Evolutionary conservation across 306 rosid species (phyloP).

Genomic region (Acacia melanoxylon): DNA sequence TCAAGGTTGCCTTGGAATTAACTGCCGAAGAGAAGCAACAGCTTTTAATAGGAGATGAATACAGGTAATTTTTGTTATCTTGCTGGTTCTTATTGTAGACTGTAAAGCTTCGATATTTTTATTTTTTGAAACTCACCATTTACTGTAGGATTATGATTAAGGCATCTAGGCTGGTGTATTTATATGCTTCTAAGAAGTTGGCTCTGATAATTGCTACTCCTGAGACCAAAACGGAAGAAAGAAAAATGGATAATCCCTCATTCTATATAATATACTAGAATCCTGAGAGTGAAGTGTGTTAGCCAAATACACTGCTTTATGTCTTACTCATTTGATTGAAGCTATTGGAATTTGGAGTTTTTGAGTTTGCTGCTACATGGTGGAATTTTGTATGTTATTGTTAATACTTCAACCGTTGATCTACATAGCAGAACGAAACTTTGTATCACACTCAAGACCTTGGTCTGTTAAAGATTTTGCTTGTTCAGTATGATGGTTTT

Average conservation of each 20-base stretch:
- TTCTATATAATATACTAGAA: not conserved
- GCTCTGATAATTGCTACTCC: not conserved
- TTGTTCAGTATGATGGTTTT: not conserved
- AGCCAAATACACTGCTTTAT: not conserved
- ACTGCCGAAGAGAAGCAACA: constrained; percentile 70
- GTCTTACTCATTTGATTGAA: not conserved
- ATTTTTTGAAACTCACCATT: not conserved
- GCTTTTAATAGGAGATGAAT: constrained; percentile 56
- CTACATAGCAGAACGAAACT: not conserved
- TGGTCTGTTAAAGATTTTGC: constrained; percentile 15
- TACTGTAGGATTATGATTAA: constrained; percentile 1
- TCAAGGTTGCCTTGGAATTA: constrained; percentile 81
- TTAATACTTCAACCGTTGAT: not conserved
- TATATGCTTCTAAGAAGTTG: not conserved
- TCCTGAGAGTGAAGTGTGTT: not conserved
- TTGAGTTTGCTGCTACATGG: not conserved
- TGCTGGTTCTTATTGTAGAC: not conserved
- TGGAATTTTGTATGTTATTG: constrained; percentile 25
- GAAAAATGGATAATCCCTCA: not conserved
- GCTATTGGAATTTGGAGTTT: not conserved
- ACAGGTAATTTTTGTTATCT: constrained; percentile 49
- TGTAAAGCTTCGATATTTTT: not conserved
- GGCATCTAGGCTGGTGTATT: not conserved
- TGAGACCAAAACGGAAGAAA: not conserved
- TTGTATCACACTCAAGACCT: not conserved